A percentile compares a stretch with the other conserved stretches of the same genome.
phyloP scores from a whole-genome alignment of 2,329 filamentous ascomycete species.

The Colletotrichum sansevieriae region DNA sequence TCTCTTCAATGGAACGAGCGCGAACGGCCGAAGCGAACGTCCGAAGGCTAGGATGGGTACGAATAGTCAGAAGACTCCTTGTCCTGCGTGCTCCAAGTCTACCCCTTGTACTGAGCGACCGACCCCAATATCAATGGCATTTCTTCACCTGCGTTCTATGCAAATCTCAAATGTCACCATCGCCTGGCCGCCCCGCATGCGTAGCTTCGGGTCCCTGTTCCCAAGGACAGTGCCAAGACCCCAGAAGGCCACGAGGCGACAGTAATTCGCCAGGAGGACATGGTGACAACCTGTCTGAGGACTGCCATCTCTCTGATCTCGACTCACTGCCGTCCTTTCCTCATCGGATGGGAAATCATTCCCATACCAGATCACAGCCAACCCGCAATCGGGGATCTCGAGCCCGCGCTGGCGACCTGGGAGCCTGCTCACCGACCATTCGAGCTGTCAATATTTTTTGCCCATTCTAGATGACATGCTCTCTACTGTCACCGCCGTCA shows the following conservation, averaged over 20 bases:
- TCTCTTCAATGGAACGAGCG: not conserved
- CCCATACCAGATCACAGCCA: not conserved
- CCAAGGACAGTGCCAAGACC: not conserved
- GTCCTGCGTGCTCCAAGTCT: not conserved
- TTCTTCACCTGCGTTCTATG: not conserved
- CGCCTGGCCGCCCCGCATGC: constrained; percentile 3
- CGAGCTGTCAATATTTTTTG: not conserved
- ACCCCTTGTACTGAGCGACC: not conserved
- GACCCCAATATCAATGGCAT: not conserved
- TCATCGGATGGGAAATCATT: constrained; percentile 8
- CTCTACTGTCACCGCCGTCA: not conserved
- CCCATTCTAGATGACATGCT: constrained; percentile 1
- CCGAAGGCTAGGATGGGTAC: not conserved
- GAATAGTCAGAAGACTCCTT: too few species aligned
- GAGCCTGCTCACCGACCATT: not conserved
- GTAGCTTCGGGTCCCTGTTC: constrained; percentile 3
- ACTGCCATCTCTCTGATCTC: not conserved
- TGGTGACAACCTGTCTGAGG: not conserved
- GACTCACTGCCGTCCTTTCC: constrained; percentile 4
- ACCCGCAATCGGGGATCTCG: not conserved
- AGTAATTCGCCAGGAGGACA: constrained; percentile 7
- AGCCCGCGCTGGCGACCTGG: not conserved
- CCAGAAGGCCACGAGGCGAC: not conserved
- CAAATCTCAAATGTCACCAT: constrained; percentile 12
- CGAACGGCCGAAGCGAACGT: not conserved